Base-by-base conservation (phyloP, 2,329 filamentous ascomycete species). In the Thielaviopsis populi region DNA sequence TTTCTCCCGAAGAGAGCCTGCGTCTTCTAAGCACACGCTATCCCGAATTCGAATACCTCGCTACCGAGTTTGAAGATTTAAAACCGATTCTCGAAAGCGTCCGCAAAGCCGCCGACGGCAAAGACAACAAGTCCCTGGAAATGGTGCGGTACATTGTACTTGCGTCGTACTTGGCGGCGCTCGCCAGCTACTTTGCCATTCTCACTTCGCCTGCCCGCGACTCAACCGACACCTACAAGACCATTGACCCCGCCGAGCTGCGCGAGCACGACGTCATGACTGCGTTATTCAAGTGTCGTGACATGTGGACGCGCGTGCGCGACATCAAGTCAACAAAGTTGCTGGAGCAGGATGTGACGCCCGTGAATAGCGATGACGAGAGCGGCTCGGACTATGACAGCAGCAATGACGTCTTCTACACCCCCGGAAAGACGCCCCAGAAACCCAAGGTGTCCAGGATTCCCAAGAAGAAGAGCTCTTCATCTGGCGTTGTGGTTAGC, bases 171-270 rank as follows among this genome's bases (percentile, higher is more conserved):
- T 78, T 97, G 27, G 90, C 88, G 53, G 82, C 89, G 1, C 79
- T 99, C 68, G 86, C 88, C 59, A 91, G 96, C 83, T 99, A 99
- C 74, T 96, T 99, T 73, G 89, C 91, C 43, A 82, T 97, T 42
- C 77, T 99, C n/a, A 89, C 90, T 11, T 95, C 90, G 0, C 86
- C 89, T 0, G 81, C 85, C 1, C 79, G 85, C 60, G 83, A 85
- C 65, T 76, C 77, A 0, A 75, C 78, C 42, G 79, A 78, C 7
- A 74, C 76, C 0, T 74, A 75, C 13, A 80, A 84, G 65, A 80
- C 89, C 0, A 75, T 95, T 68, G 81, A 88, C 63, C 88, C 92
- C 4, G 78, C 80, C n/a, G 85, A 95, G 69, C 76, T 99, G 50
- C 85, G 89, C 66, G 89, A 96, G 62, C 94, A 99, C 73, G 85